Evolutionary conservation across 139 green algal species (phyloP), one percentile per base, ranked within the genome.

Genomic region (Volvox reticuliferus): DNA sequence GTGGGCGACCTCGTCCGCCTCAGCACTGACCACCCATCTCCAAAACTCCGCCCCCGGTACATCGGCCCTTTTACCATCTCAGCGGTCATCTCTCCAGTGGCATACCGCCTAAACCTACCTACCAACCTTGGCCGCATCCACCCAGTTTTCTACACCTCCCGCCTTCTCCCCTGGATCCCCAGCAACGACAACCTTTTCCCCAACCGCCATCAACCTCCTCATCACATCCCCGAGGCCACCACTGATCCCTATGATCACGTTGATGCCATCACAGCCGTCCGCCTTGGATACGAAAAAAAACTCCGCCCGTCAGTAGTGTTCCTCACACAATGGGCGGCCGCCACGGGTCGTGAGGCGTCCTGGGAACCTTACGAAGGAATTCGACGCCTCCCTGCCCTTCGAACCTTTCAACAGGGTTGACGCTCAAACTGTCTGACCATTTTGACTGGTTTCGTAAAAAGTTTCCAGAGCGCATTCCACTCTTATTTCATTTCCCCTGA

Each of bases 11-110:
- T 30, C 12, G 88, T 92, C 24, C 88, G 33, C 65, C 80, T 92
- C 32, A 88, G 79, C 79, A 88, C 88, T 77, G 35, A 77, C 12
- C 67, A 89, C 88, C 88, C 88, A n/a, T 86, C 37, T 18, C 26
- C 77, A 0, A 92, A 92, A 80, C 36, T 92, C 21, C 79, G 79
- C 17, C 88, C 67, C 9, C 80, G 65, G 12, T 92, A 50, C 80
- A 50, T 92, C 30, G 88, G 88, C 20, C 88, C 88, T 79, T 89
- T 85, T 67, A 85, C 76, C 65, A 77, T 92, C 65, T 87, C 79
- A 22, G 26, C 24, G 2, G 37, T 91, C 55, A 67, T 91, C 62
- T 84, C 65, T 35, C 88, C 88, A 22, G 80, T 84, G 21, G 14
- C 88, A 79, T 92, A 92, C 21, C 65, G 68, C 37, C 68, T 92